Evolutionary conservation across 2,329 filamentous ascomycete species (phyloP).

Genomic region (Chrysoporthe deuterocubensis): DNA sequence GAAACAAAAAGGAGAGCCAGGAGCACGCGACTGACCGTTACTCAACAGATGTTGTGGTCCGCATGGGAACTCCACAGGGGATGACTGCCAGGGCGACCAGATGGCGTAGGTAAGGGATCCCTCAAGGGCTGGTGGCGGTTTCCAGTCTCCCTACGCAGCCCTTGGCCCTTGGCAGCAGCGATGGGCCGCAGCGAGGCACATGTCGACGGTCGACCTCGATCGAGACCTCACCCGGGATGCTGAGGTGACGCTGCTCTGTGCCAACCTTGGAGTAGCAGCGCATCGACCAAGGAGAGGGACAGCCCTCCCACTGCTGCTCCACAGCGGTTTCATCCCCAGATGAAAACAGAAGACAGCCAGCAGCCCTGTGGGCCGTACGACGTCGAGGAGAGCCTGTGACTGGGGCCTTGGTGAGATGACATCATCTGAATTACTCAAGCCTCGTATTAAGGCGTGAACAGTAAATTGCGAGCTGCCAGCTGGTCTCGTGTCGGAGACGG

Average conservation of each 20-base stretch:
- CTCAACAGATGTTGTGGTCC: neutral
- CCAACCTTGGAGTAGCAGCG: neutral
- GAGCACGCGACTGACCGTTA: neutral
- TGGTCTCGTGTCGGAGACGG: neutral
- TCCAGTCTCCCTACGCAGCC: neutral
- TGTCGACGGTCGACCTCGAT: neutral
- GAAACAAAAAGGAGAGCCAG: constrained; percentile 1
- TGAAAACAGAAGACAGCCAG: neutral
- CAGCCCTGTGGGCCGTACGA: neutral
- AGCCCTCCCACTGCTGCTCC: neutral
- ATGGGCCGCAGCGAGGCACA: neutral
- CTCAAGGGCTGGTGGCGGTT: neutral
- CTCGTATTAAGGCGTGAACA: neutral
- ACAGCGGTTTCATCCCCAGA: neutral
- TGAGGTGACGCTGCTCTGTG: neutral
- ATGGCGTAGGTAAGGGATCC: neutral
- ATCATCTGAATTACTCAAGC: neutral
- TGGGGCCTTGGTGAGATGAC: neutral
- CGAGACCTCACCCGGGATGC: neutral
- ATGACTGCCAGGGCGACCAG: neutral
- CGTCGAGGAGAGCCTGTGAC: no score
- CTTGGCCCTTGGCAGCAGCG: neutral
- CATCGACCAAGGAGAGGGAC: neutral
- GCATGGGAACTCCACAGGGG: neutral
- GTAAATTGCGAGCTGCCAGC: neutral